phyloP scores from a whole-genome alignment of 805 yeast genomes.

The Schwanniomyces polymorphus region DNA sequence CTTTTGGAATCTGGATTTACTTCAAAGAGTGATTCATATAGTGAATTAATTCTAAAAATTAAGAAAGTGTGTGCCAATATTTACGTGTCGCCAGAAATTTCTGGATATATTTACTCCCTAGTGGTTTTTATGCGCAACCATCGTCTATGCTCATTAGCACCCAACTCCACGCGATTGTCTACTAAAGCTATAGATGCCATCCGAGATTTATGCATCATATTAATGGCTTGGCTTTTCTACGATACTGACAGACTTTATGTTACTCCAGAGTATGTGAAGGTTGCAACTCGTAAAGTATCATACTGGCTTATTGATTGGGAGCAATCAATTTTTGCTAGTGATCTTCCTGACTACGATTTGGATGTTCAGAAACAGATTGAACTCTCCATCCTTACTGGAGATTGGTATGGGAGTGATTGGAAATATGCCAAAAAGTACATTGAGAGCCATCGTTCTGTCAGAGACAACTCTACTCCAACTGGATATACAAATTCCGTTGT shows the following conservation, averaged over 20 bases:
- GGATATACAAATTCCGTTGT: constrained; percentile 34
- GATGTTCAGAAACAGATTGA: constrained; percentile 21
- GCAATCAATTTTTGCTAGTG: constrained; percentile 11
- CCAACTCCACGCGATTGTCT: constrained; percentile 31
- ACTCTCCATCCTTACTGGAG: constrained; percentile 37
- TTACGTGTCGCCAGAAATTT: constrained; percentile 34
- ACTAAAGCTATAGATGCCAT: constrained; percentile 31
- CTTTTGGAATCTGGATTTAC: background rate
- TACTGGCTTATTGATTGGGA: constrained; percentile 49
- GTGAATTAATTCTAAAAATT: background rate
- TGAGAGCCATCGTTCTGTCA: constrained; percentile 13
- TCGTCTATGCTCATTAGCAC: constrained; percentile 38
- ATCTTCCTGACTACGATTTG: constrained; percentile 3
- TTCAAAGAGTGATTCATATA: background rate
- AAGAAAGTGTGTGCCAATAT: constrained; percentile 13
- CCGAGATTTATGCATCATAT: constrained; percentile 23
- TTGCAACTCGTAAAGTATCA: constrained; percentile 38
- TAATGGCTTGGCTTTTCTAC: constrained; percentile 21
- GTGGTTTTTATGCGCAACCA: constrained; percentile 38
- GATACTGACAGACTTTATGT: constrained; percentile 18
- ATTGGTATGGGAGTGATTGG: constrained; percentile 47
- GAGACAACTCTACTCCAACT: constrained; percentile 25
- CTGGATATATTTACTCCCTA: constrained; percentile 36
- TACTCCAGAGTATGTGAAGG: constrained; percentile 38
- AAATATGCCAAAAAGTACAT: constrained; percentile 28